phyloP scores from a whole-genome alignment of 1,284 basidiomycete species.

The Psilocybe mexicana region DNA sequence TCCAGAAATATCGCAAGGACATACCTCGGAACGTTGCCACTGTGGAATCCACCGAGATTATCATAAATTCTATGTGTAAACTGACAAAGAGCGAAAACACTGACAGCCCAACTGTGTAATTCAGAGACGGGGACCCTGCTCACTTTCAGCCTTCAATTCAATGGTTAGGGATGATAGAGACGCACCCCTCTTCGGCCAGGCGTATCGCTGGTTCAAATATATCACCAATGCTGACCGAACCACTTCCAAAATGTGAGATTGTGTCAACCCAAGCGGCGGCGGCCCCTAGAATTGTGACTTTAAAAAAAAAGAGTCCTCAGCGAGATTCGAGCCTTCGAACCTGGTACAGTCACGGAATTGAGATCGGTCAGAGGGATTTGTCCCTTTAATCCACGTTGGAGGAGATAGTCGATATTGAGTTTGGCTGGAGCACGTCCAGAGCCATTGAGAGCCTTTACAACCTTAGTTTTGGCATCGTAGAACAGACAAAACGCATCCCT shows the following conservation, averaged over 20 bases:
- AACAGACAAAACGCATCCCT: slow-evolving; percentile 93
- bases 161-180: not conserved
- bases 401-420: slow-evolving; percentile 74
- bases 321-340: slow-evolving; percentile 31
- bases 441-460: slow-evolving; percentile 83
- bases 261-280: slow-evolving; percentile 95
- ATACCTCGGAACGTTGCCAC: slow-evolving; percentile 75
- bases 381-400: slow-evolving; percentile 69
- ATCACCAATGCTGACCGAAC: slow-evolving; percentile 78
- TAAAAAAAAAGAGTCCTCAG: not conserved
- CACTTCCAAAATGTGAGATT: slow-evolving; percentile 80
- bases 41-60: slow-evolving; percentile 28
- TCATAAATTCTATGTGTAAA: not conserved
- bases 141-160: not conserved
- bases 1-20: not conserved
- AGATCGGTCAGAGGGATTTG: slow-evolving; percentile 75
- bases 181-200: slow-evolving; percentile 83
- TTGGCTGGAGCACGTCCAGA: slow-evolving; percentile 85
- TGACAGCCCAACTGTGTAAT: slow-evolving; percentile 62
- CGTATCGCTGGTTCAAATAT: slow-evolving; percentile 86
- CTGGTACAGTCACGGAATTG: slow-evolving; percentile 91
- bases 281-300: slow-evolving; percentile 54
- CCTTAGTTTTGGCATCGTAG: slow-evolving; percentile 81
- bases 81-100: slow-evolving; percentile 20
- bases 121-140: slow-evolving; percentile 78